Base-by-base conservation (phyloP, 2,329 filamentous ascomycete genomes). In the Cladobotryum mycophilum region DNA sequence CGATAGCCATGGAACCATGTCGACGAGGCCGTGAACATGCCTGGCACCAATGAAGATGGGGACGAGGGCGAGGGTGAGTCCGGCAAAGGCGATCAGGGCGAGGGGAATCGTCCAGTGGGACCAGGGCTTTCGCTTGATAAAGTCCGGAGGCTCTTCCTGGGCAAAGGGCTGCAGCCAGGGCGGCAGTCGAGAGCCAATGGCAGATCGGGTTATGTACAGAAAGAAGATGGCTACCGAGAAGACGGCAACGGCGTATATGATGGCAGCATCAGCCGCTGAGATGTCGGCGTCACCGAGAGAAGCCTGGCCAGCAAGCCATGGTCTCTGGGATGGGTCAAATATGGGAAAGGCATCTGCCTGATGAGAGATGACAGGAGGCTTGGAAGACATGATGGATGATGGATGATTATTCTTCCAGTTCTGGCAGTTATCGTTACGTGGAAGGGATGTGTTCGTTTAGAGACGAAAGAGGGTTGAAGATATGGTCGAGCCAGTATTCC, bases 101-200 rank as follows among this genome's bases (percentile, higher is more conserved):
- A 77, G 63, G 14, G 60, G 58, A 3, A 68, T 48, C 1, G 70
- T 71, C 69, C 70, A 74, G 38, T 64, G 55, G 1, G 64, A 70
- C 72, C 70, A 75, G 11, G 55, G 48, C 41, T 56, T 67, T 20
- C 59, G 53, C 37, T 62, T 66, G 15, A 55, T 37, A 0, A 48
- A 34, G 1, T 51, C 54, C 1, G 59, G 57, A 0, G 43, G 56
- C 17, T 67, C 54, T 55, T 77, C 74, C 8, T 64, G 60, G 3
- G 74, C 74, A 52, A 77, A 77, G 2, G 69, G 68, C 9, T 63
- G 65, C 13, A 68, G 59, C 71, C 73, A 76, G 41, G 59, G 62
- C 0, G 74, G 73, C 1, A 68, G 60, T 3, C 55, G 53, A 3
- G 62, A 61, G 2, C 59, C 53, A 5, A 70, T 49, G 3, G 55